Evolutionary conservation across 2,329 filamentous ascomycete genomes (phyloP), one percentile per base, ranked within the genome.

Genomic region (Pestalotiopsis sp.): DNA sequence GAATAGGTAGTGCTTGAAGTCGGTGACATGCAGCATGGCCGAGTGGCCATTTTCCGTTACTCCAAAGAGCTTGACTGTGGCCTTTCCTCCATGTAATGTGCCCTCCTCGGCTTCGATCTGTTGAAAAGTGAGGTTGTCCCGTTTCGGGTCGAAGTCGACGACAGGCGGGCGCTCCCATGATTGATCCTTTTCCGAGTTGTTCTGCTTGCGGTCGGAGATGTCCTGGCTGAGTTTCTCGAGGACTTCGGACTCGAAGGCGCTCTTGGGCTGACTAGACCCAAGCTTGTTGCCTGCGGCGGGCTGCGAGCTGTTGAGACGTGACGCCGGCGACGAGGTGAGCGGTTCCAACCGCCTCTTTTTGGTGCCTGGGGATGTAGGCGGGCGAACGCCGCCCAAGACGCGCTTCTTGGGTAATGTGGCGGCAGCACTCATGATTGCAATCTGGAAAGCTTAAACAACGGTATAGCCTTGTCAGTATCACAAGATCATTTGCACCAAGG

Each of bases 141-240:
- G 89, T 66, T 87, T 78, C 9, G 91, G 86, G 69, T 82, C 73
- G 69, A 88, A 89, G 66, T 83, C 79, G n/a, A 78, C 79, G 4
- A 88, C 82, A 0, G 86, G 84, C 5, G 88, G 88, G 1, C 88
- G 85, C 61, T 92, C 91, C 97, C 96, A 99, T 77, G 93, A 88
- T 80, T 99, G 96, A 79, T 98, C 95, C 79, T 91, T 97, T 78
- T 99, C 96, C 2, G 93, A 87, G 80, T 97, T 98, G 80, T 88
- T 93, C 75, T 93, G 87, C 84, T 95, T 97, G 73, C 97, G 85
- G 23, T 91, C 92, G 27, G 89, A 91, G 70, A 98, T 95, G 77
- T 98, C 94, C 81, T 98, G 95, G 70, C 94, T 96, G 81, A 99
- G 88, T 84, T 97, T 97, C 85, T 98, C 95, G 70, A 99, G 86